Conservation (phyloP, 176 grass and related monocot genomes). For the Aegilops umbellulata region DNA sequence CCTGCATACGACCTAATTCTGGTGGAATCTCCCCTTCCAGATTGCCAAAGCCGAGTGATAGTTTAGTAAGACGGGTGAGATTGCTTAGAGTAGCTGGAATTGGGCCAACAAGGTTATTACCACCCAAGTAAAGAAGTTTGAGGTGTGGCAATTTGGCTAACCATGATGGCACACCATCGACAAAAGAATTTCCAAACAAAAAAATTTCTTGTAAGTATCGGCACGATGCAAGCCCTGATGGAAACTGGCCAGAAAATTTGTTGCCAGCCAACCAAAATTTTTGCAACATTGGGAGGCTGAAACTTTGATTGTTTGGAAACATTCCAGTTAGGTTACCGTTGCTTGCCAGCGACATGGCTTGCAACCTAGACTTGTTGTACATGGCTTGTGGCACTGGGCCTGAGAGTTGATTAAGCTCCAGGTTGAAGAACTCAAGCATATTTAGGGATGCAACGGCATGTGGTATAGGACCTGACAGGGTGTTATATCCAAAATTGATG, state of each 20-base stretch:
- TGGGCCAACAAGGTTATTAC: background rate
- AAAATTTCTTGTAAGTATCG: background rate
- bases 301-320: background rate
- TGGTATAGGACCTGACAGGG: background rate
- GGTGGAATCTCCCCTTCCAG: background rate
- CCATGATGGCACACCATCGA: background rate
- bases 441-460: background rate
- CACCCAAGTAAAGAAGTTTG: rapidly evolving
- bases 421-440: background rate
- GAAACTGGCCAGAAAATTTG: background rate
- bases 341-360: rapidly evolving
- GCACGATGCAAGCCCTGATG: background rate
- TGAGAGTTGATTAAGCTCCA: background rate
- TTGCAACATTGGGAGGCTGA: background rate
- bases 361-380: background rate
- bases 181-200: background rate
- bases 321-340: background rate
- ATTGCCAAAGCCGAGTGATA: background rate
- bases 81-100: too few relatives aligned
- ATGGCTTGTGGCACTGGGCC: background rate
- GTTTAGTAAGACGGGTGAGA: too few relatives aligned
- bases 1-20: background rate
- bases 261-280: rapidly evolving
- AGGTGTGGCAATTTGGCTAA: background rate
- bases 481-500: background rate